Evolutionary conservation across 1,284 basidiomycete genomes (phyloP).

Genomic region (Boletus nobilissimus): DNA sequence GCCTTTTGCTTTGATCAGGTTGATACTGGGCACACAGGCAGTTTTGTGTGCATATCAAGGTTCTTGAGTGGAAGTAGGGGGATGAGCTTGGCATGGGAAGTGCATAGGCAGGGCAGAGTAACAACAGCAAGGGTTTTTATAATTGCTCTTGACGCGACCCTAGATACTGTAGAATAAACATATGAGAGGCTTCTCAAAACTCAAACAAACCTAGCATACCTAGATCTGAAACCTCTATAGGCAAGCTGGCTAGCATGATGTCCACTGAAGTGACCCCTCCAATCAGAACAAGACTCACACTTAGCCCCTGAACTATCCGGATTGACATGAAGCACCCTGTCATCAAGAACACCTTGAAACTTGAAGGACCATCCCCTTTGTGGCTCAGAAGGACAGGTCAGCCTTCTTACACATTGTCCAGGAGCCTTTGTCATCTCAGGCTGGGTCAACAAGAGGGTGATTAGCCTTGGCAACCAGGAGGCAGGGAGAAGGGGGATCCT

Average conservation of each 20-base stretch:
- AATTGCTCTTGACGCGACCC: conserved; percentile 40
- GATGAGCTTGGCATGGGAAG: neutral
- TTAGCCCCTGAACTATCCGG: too few species aligned
- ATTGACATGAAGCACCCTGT: too few species aligned
- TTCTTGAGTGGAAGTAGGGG: too few species aligned
- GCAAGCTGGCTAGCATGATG: conserved; percentile 31
- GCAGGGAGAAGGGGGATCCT: too few species aligned
- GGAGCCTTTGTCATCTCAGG: too few species aligned
- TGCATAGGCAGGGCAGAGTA: conserved; percentile 34
- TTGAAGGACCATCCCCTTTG: too few species aligned
- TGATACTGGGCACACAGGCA: conserved; percentile 36
- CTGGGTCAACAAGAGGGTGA: too few species aligned
- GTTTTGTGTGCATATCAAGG: conserved; percentile 31
- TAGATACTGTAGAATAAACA: conserved; percentile 15
- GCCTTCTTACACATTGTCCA: too few species aligned
- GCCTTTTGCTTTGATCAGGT: conserved; percentile 42
- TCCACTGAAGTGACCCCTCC: conserved; percentile 31
- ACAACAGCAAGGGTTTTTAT: conserved; percentile 39
- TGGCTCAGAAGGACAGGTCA: too few species aligned
- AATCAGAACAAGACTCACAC: too few species aligned
- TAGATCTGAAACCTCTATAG: conserved; percentile 15
- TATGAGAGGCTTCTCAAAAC: neutral
- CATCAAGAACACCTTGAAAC: too few species aligned
- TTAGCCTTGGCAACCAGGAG: too few species aligned
- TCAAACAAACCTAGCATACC: conserved; percentile 24